phyloP scores from a whole-genome alignment of 2,329 filamentous ascomycete species.

The Fusarium sp. region DNA sequence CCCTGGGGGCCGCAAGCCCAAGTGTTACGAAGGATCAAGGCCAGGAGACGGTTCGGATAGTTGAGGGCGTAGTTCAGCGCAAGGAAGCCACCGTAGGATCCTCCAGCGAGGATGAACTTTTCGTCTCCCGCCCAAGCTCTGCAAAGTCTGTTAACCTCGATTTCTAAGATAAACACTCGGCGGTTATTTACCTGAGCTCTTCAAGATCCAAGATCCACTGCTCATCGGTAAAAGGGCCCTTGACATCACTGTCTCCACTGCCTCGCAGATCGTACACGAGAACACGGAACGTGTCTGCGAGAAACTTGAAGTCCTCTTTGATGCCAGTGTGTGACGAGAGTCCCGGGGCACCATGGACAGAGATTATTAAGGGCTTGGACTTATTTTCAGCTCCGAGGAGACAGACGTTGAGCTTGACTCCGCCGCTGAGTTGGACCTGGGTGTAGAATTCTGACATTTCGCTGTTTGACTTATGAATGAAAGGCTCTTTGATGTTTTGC shows the following conservation, averaged over 20 bases:
- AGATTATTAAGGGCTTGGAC: neutral
- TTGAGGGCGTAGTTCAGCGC: neutral
- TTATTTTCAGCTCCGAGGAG: slow-evolving; percentile 12
- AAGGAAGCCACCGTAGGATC: slow-evolving; percentile 9
- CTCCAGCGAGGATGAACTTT: slow-evolving; percentile 8
- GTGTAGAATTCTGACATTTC: neutral
- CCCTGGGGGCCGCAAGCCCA: neutral
- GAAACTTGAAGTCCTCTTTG: slow-evolving; percentile 2
- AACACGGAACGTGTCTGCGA: neutral
- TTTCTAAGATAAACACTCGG: rapidly evolving
- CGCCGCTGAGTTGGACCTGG: slow-evolving; percentile 5
- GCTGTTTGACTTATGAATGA: neutral
- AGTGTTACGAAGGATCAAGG: neutral
- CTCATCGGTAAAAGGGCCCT: slow-evolving; percentile 7
- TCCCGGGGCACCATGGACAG: slow-evolving; percentile 2
- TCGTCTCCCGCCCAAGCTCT: slow-evolving; percentile 5
- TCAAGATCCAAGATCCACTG: slow-evolving; percentile 3
- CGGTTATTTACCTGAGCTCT: neutral
- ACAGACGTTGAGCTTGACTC: slow-evolving; percentile 5
- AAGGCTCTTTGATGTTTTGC: neutral
- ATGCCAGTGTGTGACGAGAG: neutral
- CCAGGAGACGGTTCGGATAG: neutral
- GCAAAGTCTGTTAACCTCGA: rapidly evolving
- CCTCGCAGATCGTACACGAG: slow-evolving; percentile 13
- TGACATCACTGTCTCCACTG: neutral